Evolutionary conservation across 139 green algal genomes (phyloP).

Genomic region (Chlorella sp.): DNA sequence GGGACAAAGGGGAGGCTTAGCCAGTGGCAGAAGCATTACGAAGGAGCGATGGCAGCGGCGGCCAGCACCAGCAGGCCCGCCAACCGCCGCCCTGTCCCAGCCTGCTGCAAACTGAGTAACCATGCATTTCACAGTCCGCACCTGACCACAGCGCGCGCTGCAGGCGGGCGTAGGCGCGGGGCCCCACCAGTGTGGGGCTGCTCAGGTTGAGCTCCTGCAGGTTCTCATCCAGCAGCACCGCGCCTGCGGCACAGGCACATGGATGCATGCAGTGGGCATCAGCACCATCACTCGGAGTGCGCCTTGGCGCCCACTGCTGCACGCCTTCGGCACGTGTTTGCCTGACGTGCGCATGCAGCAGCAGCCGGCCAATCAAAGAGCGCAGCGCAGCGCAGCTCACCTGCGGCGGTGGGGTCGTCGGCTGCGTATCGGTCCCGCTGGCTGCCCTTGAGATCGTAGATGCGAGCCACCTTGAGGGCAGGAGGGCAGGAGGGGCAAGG

Average conservation of each 20-base stretch:
- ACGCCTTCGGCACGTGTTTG: too few species aligned
- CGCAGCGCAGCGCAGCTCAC: background rate
- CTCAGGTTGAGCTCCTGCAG: slow-evolving; percentile 77
- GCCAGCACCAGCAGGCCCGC: too few species aligned
- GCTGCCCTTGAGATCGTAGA: slow-evolving; percentile 96
- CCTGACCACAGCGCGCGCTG: slow-evolving; percentile 87
- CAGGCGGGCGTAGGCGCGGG: slow-evolving; percentile 38
- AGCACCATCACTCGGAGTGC: too few species aligned
- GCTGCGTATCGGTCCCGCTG: slow-evolving; percentile 61
- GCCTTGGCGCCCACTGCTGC: too few species aligned
- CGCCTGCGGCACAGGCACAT: background rate
- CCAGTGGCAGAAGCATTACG: too few species aligned
- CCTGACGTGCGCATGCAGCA: too few species aligned
- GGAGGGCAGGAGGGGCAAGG: background rate
- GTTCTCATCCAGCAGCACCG: slow-evolving; percentile 95
- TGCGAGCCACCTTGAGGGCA: slow-evolving; percentile 53
- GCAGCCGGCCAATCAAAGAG: background rate
- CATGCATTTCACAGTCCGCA: too few species aligned
- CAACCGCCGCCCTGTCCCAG: too few species aligned
- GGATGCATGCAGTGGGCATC: too few species aligned
- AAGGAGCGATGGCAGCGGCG: too few species aligned
- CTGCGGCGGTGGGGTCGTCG: slow-evolving; percentile 40
- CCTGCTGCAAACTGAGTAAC: too few species aligned
- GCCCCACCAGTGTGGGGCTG: slow-evolving; percentile 75
- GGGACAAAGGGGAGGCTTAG: too few species aligned